Conservation (phyloP, 164 flowering plant species). For the Cinnamomum chago region DNA sequence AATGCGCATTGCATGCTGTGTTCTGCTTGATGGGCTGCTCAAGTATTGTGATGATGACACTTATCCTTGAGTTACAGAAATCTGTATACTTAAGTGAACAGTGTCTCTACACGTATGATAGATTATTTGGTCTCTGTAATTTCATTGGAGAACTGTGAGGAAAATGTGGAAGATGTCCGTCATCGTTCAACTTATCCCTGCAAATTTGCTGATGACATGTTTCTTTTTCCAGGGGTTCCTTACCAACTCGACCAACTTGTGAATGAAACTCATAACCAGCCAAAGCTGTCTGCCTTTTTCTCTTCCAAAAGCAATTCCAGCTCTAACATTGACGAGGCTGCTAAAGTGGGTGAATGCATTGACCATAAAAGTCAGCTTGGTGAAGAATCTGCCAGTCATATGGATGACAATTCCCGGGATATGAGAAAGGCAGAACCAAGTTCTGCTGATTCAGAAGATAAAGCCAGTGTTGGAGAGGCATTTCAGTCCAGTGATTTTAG, state of each 20-base stretch:
- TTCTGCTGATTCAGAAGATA: slow-evolving; percentile 19
- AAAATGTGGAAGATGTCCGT: background rate
- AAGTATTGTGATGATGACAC: background rate
- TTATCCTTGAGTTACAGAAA: background rate
- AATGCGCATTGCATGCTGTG: background rate
- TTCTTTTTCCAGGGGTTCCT: slow-evolving; percentile 63
- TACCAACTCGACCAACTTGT: slow-evolving; percentile 85
- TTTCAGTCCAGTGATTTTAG: slow-evolving; percentile 11
- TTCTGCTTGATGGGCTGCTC: background rate
- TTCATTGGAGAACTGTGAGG: background rate
- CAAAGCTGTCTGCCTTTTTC: slow-evolving; percentile 77
- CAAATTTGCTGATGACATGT: slow-evolving; percentile 2
- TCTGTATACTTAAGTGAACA: background rate
- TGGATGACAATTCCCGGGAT: slow-evolving; percentile 12
- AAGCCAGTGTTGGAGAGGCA: slow-evolving; percentile 13
- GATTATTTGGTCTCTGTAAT: background rate
- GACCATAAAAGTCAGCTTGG: slow-evolving; percentile 11
- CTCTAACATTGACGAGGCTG: slow-evolving; percentile 21
- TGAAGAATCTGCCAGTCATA: slow-evolving; percentile 16
- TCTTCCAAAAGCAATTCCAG: slow-evolving; percentile 27
- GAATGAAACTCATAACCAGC: slow-evolving; percentile 47
- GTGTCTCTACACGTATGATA: background rate
- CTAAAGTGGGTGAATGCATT: slow-evolving; percentile 23
- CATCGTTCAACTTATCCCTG: background rate
- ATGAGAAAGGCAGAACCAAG: slow-evolving; percentile 18